Percentiles rank a stretch among this genome's conserved stretches.
Conservation (phyloP, 2,329 filamentous ascomycete species). For the Aspergillus unguis region DNA sequence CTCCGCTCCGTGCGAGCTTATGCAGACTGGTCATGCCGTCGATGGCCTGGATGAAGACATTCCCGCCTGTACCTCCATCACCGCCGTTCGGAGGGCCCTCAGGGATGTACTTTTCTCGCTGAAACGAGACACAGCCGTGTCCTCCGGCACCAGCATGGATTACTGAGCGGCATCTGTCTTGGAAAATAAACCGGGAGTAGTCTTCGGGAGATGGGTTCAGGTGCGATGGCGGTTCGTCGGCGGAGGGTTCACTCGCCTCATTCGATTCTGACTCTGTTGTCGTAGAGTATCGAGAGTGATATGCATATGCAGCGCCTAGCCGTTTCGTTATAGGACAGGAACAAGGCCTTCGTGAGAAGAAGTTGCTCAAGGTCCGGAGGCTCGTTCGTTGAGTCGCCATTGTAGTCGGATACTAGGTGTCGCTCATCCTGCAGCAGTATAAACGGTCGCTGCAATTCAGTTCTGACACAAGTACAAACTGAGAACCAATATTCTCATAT, state of each 20-base stretch:
- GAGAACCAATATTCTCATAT: conserved; percentile 2
- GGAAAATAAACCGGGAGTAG: conserved; percentile 78
- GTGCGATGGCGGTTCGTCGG: conserved; percentile 44
- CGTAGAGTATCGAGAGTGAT: conserved; percentile 25
- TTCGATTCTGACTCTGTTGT: conserved; percentile 5
- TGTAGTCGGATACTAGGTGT: conserved; percentile 15
- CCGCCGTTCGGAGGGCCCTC: conserved; percentile 92
- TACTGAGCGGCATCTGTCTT: conserved; percentile 76
- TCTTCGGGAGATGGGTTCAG: conserved; percentile 81
- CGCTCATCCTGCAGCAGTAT: conserved; percentile 15
- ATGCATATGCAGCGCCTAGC: conserved; percentile 7
- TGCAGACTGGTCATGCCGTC: conserved; percentile 89
- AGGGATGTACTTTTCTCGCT: conserved; percentile 83
- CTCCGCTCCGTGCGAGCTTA: conserved; percentile 75
- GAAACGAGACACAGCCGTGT: conserved; percentile 89
- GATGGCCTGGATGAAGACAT: conserved; percentile 89
- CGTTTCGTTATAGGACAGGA: conserved; percentile 13
- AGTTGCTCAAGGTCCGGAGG: conserved; percentile 16
- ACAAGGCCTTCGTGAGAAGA: conserved; percentile 19
- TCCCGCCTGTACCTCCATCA: conserved; percentile 87
- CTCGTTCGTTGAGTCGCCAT: conserved; percentile 22
- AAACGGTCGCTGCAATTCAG: not conserved
- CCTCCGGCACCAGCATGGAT: conserved; percentile 79
- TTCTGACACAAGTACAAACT: not conserved
- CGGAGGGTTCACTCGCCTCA: conserved; percentile 7